Evolutionary conservation across 495 filamentous ascomycete species (phyloP), one percentile per base, ranked within the genome.

Genomic region (Daldinia grandis): DNA sequence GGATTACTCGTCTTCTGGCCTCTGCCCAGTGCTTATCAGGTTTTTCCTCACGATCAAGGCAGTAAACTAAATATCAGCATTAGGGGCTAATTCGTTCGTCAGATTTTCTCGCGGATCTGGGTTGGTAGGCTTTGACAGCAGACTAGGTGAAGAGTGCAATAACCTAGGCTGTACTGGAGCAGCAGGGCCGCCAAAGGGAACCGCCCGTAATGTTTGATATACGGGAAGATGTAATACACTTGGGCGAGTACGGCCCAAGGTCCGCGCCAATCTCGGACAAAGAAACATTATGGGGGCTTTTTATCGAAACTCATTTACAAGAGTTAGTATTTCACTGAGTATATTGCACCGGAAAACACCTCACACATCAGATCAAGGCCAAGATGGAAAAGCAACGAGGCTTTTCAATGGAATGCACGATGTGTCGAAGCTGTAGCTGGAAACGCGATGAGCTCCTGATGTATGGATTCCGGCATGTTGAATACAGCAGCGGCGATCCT

Each of bases 11-110:
- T 7, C 79, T 73, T 58, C 85, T 77, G 6, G 87, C 86, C 12
- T 81, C 77, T 0, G 74, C 53, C 79, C 86, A 91, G 63, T 87
- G 83, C 6, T 81, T 74, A 42, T 86, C 81, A 0, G 89, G 74
- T 30, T 74, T 68, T 5, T 81, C 74, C 25, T 85, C 80, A 1
- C 85, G 83, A 79, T 93, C 90, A 10, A 93, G 78, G 66, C 85
- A 88, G 76, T 90, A 87, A 4, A 92, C 90, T 90, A n/a, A n/a
- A 69, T 49, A 24, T 72, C 68, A 30, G 64, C n/a, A 40, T 64
- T 73, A 31, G 68, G 74, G 5, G 63, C 74, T 12, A 76, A 54
- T 1, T 62, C 71, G 44, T 63, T 1, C 4, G 74, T 64, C 8
- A 71, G 74, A 14, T 76, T 76, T 42, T 76, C 59, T 30, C 60